Conservation (phyloP, 805 yeast species). For the Metschnikowia cerradonensis region DNA sequence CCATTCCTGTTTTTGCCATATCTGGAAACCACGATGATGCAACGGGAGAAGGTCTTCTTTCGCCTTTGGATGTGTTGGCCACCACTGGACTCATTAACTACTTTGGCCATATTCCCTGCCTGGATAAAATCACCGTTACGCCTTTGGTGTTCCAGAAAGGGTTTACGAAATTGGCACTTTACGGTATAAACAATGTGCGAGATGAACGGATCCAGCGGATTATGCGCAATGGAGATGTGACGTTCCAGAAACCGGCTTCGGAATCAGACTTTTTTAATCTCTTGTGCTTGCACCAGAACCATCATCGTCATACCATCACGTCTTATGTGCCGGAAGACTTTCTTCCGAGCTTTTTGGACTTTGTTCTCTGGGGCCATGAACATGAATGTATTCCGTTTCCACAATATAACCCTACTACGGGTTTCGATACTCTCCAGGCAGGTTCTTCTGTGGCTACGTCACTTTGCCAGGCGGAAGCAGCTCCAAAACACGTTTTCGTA, state of each 20-base stretch:
- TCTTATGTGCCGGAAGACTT: slow-evolving; percentile 81
- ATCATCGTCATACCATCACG: slow-evolving; percentile 72
- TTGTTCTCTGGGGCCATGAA: slow-evolving; percentile 96
- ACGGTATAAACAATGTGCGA: slow-evolving; percentile 83
- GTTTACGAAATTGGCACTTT: slow-evolving; percentile 71
- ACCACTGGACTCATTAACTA: slow-evolving; percentile 84
- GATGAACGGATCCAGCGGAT: slow-evolving; percentile 85
- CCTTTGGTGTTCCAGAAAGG: slow-evolving; percentile 87
- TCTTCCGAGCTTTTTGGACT: slow-evolving; percentile 75
- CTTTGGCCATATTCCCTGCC: slow-evolving; percentile 76
- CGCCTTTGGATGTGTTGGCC: slow-evolving; percentile 81
- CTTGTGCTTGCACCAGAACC: slow-evolving; percentile 90
- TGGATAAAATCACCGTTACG: slow-evolving; percentile 65
- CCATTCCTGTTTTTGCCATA: slow-evolving; percentile 87
- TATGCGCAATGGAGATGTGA: slow-evolving; percentile 75
- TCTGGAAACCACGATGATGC: slow-evolving; percentile 97
- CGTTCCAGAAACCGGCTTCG: slow-evolving; percentile 65
- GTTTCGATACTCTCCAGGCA: slow-evolving; percentile 80
- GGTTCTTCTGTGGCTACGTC: slow-evolving; percentile 95
- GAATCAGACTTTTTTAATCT: slow-evolving; percentile 76
- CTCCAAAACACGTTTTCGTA: slow-evolving; percentile 69
- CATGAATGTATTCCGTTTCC: slow-evolving; percentile 87
- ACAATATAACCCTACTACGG: slow-evolving; percentile 50
- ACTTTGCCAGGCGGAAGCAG: slow-evolving; percentile 77
- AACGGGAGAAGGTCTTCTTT: slow-evolving; percentile 75